A percentile compares a stretch with the other conserved stretches of the same genome.
Evolutionary conservation across 129 eudicot genomes (phyloP).

Genomic region (Sambucus nigra): DNA sequence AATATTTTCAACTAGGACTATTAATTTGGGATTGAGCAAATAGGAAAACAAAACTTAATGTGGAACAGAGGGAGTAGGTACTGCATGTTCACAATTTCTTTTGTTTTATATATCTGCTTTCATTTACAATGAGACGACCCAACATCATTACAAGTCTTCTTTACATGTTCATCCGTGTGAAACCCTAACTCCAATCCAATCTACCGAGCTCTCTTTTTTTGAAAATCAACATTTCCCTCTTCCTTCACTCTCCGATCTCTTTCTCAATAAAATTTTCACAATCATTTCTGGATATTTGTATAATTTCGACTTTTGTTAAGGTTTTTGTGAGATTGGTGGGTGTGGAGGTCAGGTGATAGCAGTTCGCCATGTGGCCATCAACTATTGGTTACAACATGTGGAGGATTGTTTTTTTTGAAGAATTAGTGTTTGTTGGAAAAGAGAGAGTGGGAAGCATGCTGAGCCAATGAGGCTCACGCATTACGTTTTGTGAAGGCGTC

Average conservation of each 20-base stretch:
- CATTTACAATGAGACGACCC: too few species aligned
- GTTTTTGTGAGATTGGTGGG: slow-evolving; percentile 55
- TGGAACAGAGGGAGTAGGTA: too few species aligned
- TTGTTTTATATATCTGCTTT: too few species aligned
- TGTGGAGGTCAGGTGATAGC: slow-evolving; percentile 52
- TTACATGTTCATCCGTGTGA: slow-evolving; percentile 15
- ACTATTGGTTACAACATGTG: slow-evolving; percentile 1
- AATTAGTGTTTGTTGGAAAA: slow-evolving; percentile 5
- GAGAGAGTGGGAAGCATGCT: slow-evolving; percentile 40
- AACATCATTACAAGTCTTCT: neutral
- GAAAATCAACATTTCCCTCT: slow-evolving; percentile 11
- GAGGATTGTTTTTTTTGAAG: slow-evolving; percentile 6
- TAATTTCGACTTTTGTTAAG: neutral
- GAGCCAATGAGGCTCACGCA: slow-evolving; percentile 67
- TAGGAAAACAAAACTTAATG: too few species aligned
- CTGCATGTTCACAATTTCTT: too few species aligned
- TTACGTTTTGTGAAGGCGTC: slow-evolving; percentile 50
- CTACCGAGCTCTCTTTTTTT: slow-evolving; percentile 3
- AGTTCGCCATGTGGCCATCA: slow-evolving; percentile 69
- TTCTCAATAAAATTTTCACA: slow-evolving; percentile 9
- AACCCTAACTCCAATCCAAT: slow-evolving; percentile 35
- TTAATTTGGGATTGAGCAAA: too few species aligned
- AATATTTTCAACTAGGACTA: too few species aligned
- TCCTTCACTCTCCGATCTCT: slow-evolving; percentile 14
- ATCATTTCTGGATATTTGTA: slow-evolving; percentile 1